phyloP scores from a whole-genome alignment of 1,284 basidiomycete genomes.

The Moesziomyces sp. region DNA sequence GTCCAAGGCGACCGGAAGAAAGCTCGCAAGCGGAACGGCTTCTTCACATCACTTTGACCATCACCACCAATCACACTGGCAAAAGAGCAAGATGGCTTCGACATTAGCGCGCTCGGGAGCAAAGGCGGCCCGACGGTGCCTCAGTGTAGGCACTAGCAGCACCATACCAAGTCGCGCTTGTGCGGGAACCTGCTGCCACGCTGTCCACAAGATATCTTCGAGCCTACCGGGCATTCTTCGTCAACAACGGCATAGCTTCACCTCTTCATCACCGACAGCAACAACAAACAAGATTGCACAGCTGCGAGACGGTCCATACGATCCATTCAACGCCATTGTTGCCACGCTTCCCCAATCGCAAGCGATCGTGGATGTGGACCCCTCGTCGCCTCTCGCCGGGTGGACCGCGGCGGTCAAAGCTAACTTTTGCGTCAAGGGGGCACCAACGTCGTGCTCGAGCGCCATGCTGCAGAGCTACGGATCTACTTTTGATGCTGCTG shows the following conservation, averaged over 20 bases:
- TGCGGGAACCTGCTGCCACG: conserved; percentile 21
- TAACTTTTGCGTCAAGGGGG: conserved; percentile 54
- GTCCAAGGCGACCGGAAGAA: too few relatives aligned
- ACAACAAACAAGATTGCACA: not conserved
- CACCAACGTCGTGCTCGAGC: conserved; percentile 55
- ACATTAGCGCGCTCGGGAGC: not conserved
- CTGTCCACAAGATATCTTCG: not conserved
- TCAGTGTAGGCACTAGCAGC: conserved; percentile 23
- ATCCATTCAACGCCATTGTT: conserved; percentile 49
- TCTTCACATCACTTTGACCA: too few relatives aligned
- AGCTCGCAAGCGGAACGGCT: too few relatives aligned
- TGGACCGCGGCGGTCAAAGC: conserved; percentile 63
- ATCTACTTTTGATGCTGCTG: conserved; percentile 88
- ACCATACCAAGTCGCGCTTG: conserved; percentile 2
- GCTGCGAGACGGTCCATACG: conserved; percentile 24
- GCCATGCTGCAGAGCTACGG: conserved; percentile 71
- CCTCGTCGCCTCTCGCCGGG: conserved; percentile 22
- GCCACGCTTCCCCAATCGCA: not conserved
- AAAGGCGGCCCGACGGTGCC: conserved; percentile 6
- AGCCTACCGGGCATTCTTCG: not conserved
- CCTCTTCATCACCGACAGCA: conserved; percentile 2
- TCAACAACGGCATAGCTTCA: not conserved
- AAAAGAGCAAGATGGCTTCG: not conserved
- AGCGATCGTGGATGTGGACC: not conserved
- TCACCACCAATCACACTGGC: too few relatives aligned